Conservation (phyloP, 495 filamentous ascomycete species). For the Annulohypoxylon maeteangense region DNA sequence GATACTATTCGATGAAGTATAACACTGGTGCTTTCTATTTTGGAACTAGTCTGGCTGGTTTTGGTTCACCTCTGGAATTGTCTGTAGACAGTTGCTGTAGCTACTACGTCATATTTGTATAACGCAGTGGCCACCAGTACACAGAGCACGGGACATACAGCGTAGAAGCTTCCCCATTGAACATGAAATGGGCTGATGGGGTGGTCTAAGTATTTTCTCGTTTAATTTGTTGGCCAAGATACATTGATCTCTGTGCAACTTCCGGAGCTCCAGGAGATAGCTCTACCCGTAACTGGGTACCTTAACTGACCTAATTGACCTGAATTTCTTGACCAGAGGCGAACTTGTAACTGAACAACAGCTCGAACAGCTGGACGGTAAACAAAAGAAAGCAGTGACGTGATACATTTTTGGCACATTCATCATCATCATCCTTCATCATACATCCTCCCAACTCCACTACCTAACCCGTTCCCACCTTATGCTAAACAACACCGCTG, state of each 20-base stretch:
- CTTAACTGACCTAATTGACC: not conserved
- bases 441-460: conserved; percentile 34
- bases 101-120: conserved; percentile 38
- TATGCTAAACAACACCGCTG: conserved; percentile 24
- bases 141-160: not conserved
- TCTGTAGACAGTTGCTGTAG: conserved; percentile 22
- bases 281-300: not conserved
- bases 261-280: not conserved
- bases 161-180: not conserved
- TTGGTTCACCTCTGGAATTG: not conserved
- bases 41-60: conserved; percentile 15
- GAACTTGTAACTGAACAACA: conserved; percentile 16
- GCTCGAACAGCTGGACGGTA: conserved; percentile 21
- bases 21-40: conserved; percentile 8
- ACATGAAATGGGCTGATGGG: not conserved
- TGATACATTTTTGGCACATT: conserved; percentile 33
- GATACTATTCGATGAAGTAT: conserved; percentile 16
- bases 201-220: not conserved
- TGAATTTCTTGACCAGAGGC: not conserved
- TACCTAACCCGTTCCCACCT: conserved; percentile 1
- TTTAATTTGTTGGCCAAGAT: not conserved
- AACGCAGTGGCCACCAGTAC: conserved; percentile 28
- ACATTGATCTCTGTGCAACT: not conserved
- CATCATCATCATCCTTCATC: conserved; percentile 37
- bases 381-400: conserved; percentile 42